A percentile compares a stretch with the other conserved stretches of the same genome.
Evolutionary conservation across 78 protist species (phyloP).

Genomic region (Dictyostelium brefeldianum): DNA sequence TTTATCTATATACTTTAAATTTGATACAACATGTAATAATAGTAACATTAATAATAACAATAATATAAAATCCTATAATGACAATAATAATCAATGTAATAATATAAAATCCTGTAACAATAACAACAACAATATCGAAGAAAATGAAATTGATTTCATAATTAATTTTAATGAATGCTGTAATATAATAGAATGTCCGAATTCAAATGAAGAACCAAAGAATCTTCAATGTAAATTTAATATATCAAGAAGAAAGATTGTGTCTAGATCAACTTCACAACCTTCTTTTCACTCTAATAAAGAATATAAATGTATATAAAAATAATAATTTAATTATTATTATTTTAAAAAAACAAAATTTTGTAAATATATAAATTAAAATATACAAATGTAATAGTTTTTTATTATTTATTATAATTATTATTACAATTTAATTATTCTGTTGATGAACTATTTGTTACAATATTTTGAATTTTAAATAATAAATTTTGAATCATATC

Average conservation of each 20-base stretch:
- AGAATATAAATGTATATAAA: constrained; percentile 19
- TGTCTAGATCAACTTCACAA: constrained; percentile 28
- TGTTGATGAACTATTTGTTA: not conserved
- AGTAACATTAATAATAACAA: not conserved
- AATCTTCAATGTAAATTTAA: not conserved
- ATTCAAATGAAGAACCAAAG: not conserved
- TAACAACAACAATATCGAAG: not conserved
- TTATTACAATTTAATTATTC: not conserved
- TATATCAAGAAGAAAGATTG: not conserved
- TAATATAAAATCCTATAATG: not conserved
- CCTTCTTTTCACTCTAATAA: constrained; percentile 31
- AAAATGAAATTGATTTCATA: not conserved
- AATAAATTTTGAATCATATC: not conserved
- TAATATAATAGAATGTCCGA: not conserved
- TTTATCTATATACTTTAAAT: not conserved
- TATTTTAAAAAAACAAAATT: not conserved
- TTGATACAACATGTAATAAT: not conserved
- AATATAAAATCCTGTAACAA: not conserved
- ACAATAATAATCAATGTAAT: not conserved
- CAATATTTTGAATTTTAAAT: not conserved
- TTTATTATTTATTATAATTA: not conserved
- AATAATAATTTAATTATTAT: not conserved
- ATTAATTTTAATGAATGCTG: constrained; percentile 1
- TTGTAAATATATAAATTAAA: not conserved
- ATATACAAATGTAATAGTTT: not conserved